phyloP scores from a whole-genome alignment of 2,329 filamentous ascomycete genomes.

The Magnaporthiopsis incrustans region DNA sequence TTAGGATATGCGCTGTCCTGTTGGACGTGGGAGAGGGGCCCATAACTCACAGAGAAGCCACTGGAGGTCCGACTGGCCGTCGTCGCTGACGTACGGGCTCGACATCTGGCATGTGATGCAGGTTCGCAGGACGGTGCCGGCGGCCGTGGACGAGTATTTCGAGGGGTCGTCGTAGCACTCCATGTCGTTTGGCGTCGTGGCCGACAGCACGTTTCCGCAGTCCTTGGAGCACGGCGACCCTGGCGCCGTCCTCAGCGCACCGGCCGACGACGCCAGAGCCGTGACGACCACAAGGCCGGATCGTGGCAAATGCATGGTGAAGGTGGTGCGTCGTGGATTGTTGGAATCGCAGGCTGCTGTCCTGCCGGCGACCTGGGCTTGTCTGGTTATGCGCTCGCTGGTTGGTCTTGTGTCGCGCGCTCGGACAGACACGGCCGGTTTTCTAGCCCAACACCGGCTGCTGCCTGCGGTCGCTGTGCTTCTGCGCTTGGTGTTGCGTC shows the following conservation, averaged over 20 bases:
- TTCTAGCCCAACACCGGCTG: neutral
- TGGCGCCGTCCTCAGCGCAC: constrained; percentile 33
- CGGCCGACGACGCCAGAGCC: constrained; percentile 14
- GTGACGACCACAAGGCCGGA: constrained; percentile 13
- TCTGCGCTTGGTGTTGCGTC: neutral
- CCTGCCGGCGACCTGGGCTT: neutral
- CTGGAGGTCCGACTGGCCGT: constrained; percentile 43
- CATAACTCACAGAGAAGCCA: constrained; percentile 44
- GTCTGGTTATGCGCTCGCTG: neutral
- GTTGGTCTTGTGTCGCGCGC: neutral
- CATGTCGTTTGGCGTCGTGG: constrained; percentile 38
- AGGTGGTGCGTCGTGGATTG: neutral
- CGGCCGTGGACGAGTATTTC: constrained; percentile 26
- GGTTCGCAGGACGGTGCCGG: constrained; percentile 40
- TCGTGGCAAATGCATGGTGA: neutral
- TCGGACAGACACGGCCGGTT: neutral
- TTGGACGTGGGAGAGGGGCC: no score
- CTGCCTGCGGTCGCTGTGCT: neutral
- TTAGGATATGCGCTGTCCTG: neutral
- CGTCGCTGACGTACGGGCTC: constrained; percentile 34
- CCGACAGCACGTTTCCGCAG: constrained; percentile 45
- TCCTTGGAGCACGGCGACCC: constrained; percentile 40
- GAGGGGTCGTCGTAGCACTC: constrained; percentile 32
- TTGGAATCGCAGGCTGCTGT: neutral
- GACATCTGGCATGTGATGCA: constrained; percentile 44